Evolutionary conservation across 208 protist genomes (phyloP).

Genomic region (Leishmania turanica): DNA sequence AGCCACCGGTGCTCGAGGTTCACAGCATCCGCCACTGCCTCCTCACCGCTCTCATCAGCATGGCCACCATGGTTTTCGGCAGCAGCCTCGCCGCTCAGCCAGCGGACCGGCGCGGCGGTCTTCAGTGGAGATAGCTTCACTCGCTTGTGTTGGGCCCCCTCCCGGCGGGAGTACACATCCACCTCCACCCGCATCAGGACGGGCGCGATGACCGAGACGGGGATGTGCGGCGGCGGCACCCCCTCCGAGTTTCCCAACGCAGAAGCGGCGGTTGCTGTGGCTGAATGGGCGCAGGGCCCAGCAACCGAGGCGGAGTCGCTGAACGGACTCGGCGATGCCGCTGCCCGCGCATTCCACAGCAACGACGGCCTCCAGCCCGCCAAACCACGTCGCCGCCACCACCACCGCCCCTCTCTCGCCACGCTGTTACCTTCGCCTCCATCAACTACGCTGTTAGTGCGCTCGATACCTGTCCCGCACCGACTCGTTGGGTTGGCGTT

Average conservation of each 20-base stretch:
- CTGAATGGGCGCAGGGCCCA: not conserved
- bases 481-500: not conserved
- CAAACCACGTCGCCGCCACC: not conserved
- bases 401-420: not conserved
- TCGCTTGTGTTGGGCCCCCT: constrained; percentile 12
- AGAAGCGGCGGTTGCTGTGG: not conserved
- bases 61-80: not conserved
- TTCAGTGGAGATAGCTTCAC: not conserved
- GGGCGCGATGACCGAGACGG: constrained; percentile 11
- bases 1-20: constrained; percentile 17
- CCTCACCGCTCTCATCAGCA: not conserved
- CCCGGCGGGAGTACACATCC: constrained; percentile 18
- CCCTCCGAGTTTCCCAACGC: not conserved
- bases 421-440: not conserved
- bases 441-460: not conserved
- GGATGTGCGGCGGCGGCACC: not conserved
- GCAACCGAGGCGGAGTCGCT: not conserved
- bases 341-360: not conserved
- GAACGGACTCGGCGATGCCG: not conserved
- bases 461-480: not conserved
- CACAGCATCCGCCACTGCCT: not conserved
- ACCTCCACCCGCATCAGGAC: constrained; percentile 25
- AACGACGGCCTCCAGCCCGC: not conserved
- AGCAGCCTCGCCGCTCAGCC: not conserved
- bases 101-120: not conserved